Base-by-base conservation (phyloP, 129 eudicot genomes). In the Oenanthe sinensis region DNA sequence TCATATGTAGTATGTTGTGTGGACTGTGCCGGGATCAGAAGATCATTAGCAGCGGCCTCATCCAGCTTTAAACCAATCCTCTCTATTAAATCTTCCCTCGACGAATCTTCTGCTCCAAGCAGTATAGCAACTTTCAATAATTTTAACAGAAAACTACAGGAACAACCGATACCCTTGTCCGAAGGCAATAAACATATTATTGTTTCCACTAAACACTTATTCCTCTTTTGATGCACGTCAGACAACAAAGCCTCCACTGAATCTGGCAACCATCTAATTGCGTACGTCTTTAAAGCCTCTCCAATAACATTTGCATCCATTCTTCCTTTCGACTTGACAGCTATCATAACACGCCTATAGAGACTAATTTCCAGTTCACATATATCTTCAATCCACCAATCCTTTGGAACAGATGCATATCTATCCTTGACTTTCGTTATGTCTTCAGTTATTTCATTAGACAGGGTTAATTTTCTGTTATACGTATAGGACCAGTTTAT, bases 341-440 rank as follows among this genome's bases (percentile, higher is more conserved):
- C 86, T 60, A 86, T 37, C 90, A 95, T 91, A 39, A 95, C 90
- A 30, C 89, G 91, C 79, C 88, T 91, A 80, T 91, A 94, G 14
- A 90, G 82, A 79, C 91, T 88, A 71, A 91, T 86, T 40, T 94
- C 97, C 43, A 94, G 77, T 58, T 91, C 97, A 55, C 97, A 94
- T 65, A 94, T 81, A 83, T 94, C 98, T 84, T 90, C 98, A 33
- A 79, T 80, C 98, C 98, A 94, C 98, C 98, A 94, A 83, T 94
- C 98, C 74, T 80, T 94, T 2, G 98, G 98, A 8, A 91, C 96
- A n/a, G 85, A 76, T 17, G 83, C 86, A 40, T 28, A 9, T 74
- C 75, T 77, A 16, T 77, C 81, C 2, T 77, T 16, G n/a, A 82
- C 58, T 60, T 49, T 77, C n/a, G 42, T 20, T 52, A 62, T 82